phyloP scores from a whole-genome alignment of 2,329 filamentous ascomycete genomes.

The Talaromyces sp. region DNA sequence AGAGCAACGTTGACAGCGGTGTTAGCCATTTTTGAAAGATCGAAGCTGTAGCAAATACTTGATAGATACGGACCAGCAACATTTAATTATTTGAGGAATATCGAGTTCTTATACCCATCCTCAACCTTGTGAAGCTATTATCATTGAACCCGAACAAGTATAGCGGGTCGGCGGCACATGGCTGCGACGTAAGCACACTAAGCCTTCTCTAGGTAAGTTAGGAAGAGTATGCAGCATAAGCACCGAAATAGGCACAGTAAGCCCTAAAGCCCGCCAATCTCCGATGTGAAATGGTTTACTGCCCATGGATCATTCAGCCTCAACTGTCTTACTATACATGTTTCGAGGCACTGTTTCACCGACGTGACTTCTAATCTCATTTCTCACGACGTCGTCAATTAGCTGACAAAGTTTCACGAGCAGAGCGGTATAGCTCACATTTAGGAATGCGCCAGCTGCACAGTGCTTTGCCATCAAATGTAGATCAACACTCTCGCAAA shows the following conservation, averaged over 20 bases:
- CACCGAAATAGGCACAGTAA: neutral
- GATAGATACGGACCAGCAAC: neutral
- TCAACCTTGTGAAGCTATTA: neutral
- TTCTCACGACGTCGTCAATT: too few relatives aligned
- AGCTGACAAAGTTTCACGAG: neutral
- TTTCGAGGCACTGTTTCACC: too few relatives aligned
- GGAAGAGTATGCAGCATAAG: neutral
- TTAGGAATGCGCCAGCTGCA: constrained; percentile 51
- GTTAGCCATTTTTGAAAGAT: constrained; percentile 37
- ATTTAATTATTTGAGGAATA: neutral
- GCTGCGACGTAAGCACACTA: neutral
- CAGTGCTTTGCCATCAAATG: constrained; percentile 40
- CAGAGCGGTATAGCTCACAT: neutral
- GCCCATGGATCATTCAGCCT: neutral
- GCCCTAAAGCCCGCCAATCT: neutral
- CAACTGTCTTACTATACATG: neutral
- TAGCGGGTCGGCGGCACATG: neutral
- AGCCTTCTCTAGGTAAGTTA: neutral
- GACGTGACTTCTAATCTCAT: too few relatives aligned
- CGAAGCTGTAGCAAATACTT: neutral
- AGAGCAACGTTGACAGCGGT: constrained; percentile 30
- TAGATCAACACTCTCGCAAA: constrained; percentile 46
- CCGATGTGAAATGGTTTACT: neutral
- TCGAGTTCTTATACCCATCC: neutral
- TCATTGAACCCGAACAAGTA: neutral